phyloP scores from a whole-genome alignment of 331 rosid species.

The Rhamnella rubrinervis region DNA sequence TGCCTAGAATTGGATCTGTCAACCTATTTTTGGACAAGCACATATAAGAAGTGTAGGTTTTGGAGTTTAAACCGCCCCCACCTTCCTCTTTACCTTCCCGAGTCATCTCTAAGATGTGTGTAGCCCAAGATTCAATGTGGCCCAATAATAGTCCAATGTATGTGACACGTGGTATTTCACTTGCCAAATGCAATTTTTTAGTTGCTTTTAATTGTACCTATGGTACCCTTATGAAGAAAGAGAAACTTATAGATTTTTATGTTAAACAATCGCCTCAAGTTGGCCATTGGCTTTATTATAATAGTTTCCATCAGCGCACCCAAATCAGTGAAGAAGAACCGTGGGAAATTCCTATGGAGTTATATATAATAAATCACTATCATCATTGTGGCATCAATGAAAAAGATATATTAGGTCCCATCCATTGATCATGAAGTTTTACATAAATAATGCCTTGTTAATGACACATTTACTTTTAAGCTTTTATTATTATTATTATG shows the following conservation, averaged over 20 bases:
- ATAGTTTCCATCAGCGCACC: not conserved
- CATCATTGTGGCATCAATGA: not conserved
- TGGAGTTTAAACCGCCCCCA: no score
- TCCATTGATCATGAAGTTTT: not conserved
- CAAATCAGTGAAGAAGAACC: constrained; percentile 1
- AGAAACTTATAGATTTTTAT: not conserved
- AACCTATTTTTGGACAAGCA: no score
- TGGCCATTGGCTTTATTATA: not conserved
- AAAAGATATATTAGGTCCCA: not conserved
- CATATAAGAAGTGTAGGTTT: no score
- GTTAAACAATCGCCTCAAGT: not conserved
- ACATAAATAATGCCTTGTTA: not conserved
- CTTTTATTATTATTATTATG: not conserved
- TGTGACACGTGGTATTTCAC: no score
- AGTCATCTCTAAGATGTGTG: no score
- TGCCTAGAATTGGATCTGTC: no score
- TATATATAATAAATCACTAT: not conserved
- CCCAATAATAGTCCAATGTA: no score
- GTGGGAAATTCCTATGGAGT: not conserved
- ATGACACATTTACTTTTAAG: constrained; percentile 1
- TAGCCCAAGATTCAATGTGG: no score
- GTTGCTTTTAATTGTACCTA: no score
- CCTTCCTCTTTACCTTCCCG: no score
- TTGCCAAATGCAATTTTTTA: no score
- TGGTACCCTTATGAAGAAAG: no score